Percentiles rank a stretch among this genome's conserved stretches.
phyloP scores from a whole-genome alignment of 83 land plant genomes.

The Picea mariana region DNA sequence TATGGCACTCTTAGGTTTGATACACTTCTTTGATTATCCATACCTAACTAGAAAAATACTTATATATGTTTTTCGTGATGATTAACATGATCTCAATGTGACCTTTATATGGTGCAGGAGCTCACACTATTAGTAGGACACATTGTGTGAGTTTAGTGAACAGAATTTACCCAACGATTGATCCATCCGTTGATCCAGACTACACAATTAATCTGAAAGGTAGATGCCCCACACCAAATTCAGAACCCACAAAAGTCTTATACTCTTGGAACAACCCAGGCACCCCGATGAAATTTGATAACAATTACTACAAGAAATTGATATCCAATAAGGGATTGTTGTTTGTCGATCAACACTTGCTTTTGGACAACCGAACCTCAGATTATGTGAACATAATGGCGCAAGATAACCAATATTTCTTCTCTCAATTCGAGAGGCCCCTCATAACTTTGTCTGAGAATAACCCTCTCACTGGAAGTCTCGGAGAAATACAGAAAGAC shows the following conservation, averaged over 20 bases:
- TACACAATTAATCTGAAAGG: too few relatives aligned
- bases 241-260: constrained; percentile 7
- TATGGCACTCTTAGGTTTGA: too few relatives aligned
- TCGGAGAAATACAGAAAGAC: constrained; percentile 53
- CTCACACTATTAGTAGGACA: too few relatives aligned
- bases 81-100: too few relatives aligned
- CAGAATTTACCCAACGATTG: too few relatives aligned
- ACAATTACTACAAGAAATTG: constrained; percentile 48
- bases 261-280: constrained; percentile 41
- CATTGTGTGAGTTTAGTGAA: too few relatives aligned
- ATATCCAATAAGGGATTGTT: constrained; percentile 49
- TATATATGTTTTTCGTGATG: too few relatives aligned
- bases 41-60: too few relatives aligned
- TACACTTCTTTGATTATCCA: too few relatives aligned
- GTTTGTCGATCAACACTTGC: constrained; percentile 42
- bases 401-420: constrained; percentile 52
- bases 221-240: too few relatives aligned
- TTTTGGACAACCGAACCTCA: constrained; percentile 30
- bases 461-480: constrained; percentile 58
- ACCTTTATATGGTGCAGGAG: too few relatives aligned
- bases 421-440: constrained; percentile 28
- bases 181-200: too few relatives aligned
- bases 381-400: constrained; percentile 53
- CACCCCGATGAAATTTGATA: constrained; percentile 44
- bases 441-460: constrained; percentile 50